Conservation (phyloP, 2,329 filamentous ascomycete genomes). For the Hypoxylon sp. region DNA sequence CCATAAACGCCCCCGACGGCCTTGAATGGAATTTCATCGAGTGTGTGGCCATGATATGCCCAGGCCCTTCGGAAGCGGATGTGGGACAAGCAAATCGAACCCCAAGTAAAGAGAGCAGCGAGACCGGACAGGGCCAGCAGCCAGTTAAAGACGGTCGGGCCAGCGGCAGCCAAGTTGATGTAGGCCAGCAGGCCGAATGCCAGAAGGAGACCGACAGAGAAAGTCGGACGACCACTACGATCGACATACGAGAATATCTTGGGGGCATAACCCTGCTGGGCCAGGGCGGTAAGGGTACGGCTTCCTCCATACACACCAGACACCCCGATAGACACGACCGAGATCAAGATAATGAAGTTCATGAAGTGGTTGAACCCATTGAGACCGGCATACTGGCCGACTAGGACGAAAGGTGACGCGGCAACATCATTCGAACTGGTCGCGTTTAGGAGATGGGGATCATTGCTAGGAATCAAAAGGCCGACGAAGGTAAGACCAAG, state of each 20-base stretch:
- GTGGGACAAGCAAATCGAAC: conserved; percentile 76
- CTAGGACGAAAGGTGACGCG: conserved; percentile 72
- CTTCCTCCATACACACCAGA: conserved; percentile 72
- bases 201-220: conserved; percentile 64
- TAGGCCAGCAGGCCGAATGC: conserved; percentile 67
- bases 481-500: conserved; percentile 68
- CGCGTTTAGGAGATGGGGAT: conserved; percentile 62
- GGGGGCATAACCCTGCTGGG: conserved; percentile 72
- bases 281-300: conserved; percentile 71
- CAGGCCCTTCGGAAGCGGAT: conserved; percentile 78
- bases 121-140: conserved; percentile 75
- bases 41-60: conserved; percentile 71
- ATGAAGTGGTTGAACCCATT: conserved; percentile 69
- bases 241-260: conserved; percentile 71
- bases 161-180: conserved; percentile 61
- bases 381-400: conserved; percentile 68
- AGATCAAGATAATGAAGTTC: conserved; percentile 72
- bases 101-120: conserved; percentile 77
- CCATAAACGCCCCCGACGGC: conserved; percentile 73
- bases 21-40: conserved; percentile 77
- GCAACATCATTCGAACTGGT: conserved; percentile 62
- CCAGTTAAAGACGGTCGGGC: conserved; percentile 73
- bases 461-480: conserved; percentile 63
- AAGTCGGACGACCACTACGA: conserved; percentile 68
- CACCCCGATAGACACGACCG: conserved; percentile 71